Evolutionary conservation across 2,329 filamentous ascomycete genomes (phyloP).

Genomic region (Alternaria sp.): DNA sequence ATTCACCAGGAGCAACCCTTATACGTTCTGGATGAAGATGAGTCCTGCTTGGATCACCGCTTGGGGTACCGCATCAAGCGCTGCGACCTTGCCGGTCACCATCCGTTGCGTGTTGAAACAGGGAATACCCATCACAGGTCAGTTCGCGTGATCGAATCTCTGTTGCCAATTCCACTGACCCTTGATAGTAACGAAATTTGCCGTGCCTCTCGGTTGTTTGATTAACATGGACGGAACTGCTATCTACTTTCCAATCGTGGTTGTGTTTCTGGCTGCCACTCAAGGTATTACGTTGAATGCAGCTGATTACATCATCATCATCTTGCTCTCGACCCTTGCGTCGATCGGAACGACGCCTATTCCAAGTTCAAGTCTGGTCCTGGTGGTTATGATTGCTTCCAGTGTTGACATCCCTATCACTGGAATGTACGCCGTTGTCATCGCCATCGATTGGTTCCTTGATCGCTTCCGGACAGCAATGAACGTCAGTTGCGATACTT

Average conservation of each 20-base stretch:
- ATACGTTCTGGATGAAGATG: slow-evolving; percentile 58
- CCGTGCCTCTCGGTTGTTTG: slow-evolving; percentile 57
- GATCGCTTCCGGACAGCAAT: slow-evolving; percentile 64
- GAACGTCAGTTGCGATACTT: slow-evolving; percentile 63
- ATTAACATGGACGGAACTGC: slow-evolving; percentile 57
- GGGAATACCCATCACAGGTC: slow-evolving; percentile 53
- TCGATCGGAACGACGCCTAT: slow-evolving; percentile 66
- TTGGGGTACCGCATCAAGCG: slow-evolving; percentile 64
- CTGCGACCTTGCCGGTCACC: slow-evolving; percentile 62
- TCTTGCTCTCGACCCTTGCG: slow-evolving; percentile 60
- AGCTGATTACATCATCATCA: slow-evolving; percentile 60
- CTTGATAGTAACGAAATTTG: slow-evolving; percentile 55
- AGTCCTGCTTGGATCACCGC: slow-evolving; percentile 64
- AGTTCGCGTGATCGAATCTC: not conserved
- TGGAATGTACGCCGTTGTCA: slow-evolving; percentile 62
- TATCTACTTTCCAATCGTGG: slow-evolving; percentile 64
- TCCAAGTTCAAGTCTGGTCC: slow-evolving; percentile 61
- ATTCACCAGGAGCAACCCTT: slow-evolving; percentile 57
- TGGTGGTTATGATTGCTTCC: slow-evolving; percentile 62
- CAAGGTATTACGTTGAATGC: slow-evolving; percentile 57
- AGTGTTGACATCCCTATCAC: slow-evolving; percentile 58
- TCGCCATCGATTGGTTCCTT: slow-evolving; percentile 66
- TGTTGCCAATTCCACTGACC: not conserved
- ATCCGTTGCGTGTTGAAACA: slow-evolving; percentile 54
- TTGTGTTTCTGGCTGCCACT: slow-evolving; percentile 63